Percentiles rank a stretch among this genome's conserved stretches.
phyloP scores from a whole-genome alignment of 495 filamentous ascomycete genomes.

The Darksidea phi region DNA sequence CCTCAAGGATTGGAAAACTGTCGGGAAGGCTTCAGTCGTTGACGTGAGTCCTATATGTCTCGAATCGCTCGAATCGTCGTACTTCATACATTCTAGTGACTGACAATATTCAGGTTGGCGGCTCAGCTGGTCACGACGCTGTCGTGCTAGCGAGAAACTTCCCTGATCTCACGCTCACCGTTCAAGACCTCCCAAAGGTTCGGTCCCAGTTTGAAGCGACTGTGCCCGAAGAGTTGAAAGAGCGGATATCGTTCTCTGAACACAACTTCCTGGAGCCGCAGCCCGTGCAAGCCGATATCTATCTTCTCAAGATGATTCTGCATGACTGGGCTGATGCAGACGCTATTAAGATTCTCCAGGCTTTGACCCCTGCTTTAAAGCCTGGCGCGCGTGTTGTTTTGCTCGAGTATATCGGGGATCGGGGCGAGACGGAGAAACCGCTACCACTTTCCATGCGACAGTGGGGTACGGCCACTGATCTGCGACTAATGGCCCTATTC shows the following conservation, averaged over 20 bases:
- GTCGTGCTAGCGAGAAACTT: slow-evolving; percentile 41
- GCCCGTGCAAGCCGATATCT: slow-evolving; percentile 42
- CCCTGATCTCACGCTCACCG: slow-evolving; percentile 41
- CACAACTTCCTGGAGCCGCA: slow-evolving; percentile 47
- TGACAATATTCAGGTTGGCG: slow-evolving; percentile 40
- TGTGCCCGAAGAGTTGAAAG: slow-evolving; percentile 7
- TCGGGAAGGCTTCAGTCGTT: slow-evolving; percentile 25
- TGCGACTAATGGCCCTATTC: slow-evolving; percentile 28
- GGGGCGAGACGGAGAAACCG: slow-evolving; percentile 17
- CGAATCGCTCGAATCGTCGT: neutral
- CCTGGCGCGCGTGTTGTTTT: slow-evolving; percentile 37
- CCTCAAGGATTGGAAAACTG: slow-evolving; percentile 19
- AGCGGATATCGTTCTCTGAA: slow-evolving; percentile 36
- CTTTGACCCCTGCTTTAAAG: slow-evolving; percentile 41
- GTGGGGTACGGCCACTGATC: slow-evolving; percentile 19
- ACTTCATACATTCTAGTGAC: neutral
- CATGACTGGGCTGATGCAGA: slow-evolving; percentile 49
- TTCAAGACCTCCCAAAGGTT: slow-evolving; percentile 44
- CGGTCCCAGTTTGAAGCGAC: slow-evolving; percentile 25
- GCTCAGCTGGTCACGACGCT: slow-evolving; percentile 47
- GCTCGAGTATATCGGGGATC: slow-evolving; percentile 18
- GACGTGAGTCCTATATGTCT: slow-evolving; percentile 35
- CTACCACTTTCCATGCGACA: slow-evolving; percentile 12
- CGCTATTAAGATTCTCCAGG: slow-evolving; percentile 40
- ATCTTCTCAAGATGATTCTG: slow-evolving; percentile 45